Evolutionary conservation across 192 early-diverging fungal species (phyloP), one percentile per base, ranked within the genome.

Genomic region (Entomortierella chlamydospora): DNA sequence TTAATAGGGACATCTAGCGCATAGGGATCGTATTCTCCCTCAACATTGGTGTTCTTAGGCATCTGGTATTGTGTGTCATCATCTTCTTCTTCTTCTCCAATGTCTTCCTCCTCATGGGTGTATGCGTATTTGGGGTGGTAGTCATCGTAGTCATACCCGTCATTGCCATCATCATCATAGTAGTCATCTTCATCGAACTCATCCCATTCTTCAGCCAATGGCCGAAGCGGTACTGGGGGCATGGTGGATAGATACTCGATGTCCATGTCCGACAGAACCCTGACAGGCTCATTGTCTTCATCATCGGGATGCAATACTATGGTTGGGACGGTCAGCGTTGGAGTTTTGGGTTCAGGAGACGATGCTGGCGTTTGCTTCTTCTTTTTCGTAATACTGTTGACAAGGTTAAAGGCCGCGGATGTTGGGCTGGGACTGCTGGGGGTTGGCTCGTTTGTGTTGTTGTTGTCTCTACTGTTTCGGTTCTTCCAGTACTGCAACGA

Each of bases 261-360:
- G 7, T 79, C 76, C 20, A 26, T 59, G 1, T 79, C 61, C 0
- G 76, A 58, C 7, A 79, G 34, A 2, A 70, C 57, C 8, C 68
- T 33, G 11, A 57, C 49, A 1, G 76, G 76, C 28, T 70, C 76
- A 28, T 57, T 63, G 28, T 79, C 76, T 4, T 70, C 76, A 11
- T 79, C 76, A 25, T 79, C 76, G 29, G 76, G 76, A 56, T 79
- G 76, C 29, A 79, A 49, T 8, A 79, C 68, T 52, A 79, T 70
- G 13, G 43, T 70, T 20, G 76, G 76, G 47, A 79, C 59, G 1
- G 30, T 3, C 1, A 64, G 42, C 28, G 42, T 17, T 1, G 37
- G 39, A 29, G 31, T 2, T 33, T 29, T 39, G 23, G 63, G 33
- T 23, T 18, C 30, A 0, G 50, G 1, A 25, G 31, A 4, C 17